Conservation (phyloP, 805 yeast species). For the Zygosaccharomyces bisporus region DNA sequence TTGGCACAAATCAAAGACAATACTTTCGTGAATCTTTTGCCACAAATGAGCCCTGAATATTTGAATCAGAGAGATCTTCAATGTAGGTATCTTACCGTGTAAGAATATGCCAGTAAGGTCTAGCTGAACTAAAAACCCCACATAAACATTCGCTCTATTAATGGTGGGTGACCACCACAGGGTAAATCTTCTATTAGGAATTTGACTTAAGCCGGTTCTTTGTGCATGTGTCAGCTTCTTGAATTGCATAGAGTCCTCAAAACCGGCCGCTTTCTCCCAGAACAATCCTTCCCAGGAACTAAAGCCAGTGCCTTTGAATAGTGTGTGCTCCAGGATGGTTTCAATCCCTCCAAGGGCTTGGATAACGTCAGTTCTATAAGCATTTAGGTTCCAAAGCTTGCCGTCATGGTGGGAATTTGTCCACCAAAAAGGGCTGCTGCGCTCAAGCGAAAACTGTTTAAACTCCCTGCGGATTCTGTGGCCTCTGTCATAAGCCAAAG, state of each 20-base stretch:
- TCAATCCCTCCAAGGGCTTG: constrained; percentile 98
- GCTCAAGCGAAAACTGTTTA: constrained; percentile 63
- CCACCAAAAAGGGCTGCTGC: constrained; percentile 96
- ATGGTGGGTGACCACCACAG: constrained; percentile 99
- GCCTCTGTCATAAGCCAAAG: constrained; percentile 92
- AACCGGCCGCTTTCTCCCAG: constrained; percentile 98
- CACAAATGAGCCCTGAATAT: constrained; percentile 96
- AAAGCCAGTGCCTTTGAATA: constrained; percentile 95
- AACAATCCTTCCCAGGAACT: constrained; percentile 98
- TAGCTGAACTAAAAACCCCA: constrained; percentile 92
- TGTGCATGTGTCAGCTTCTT: constrained; percentile 96
- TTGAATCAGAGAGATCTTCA: constrained; percentile 91
- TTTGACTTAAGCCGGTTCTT: constrained; percentile 93
- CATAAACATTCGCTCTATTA: constrained; percentile 95
- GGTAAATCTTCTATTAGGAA: constrained; percentile 95
- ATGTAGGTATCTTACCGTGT: constrained; percentile 96
- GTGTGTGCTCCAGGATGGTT: constrained; percentile 89
- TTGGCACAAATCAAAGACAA: constrained; percentile 90
- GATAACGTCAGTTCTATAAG: constrained; percentile 92
- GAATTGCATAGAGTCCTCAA: constrained; percentile 92
- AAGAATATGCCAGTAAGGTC: constrained; percentile 95
- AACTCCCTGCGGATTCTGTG: constrained; percentile 80
- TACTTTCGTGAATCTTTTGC: constrained; percentile 97
- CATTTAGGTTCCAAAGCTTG: constrained; percentile 86
- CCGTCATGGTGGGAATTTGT: constrained; percentile 91